These are phyloP conservation scores for Thelonectria blattea DNA, from an alignment of 2,329 filamentous ascomycete species.

Conservation along the genomic window DNA sequence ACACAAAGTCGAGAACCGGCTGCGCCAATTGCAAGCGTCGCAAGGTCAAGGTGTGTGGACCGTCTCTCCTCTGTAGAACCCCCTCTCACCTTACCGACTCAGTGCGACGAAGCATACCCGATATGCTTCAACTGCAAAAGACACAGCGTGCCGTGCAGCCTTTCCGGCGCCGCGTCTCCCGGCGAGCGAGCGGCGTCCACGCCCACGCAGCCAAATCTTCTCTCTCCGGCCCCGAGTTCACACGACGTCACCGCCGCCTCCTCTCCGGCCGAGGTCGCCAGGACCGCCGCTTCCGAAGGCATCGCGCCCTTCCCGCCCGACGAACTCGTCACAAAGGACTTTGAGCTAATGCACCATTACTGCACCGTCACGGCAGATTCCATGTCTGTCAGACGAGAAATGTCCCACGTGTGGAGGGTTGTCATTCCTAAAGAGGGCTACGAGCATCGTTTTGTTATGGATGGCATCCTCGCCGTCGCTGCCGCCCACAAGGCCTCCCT, in stretches of 20 bases:
- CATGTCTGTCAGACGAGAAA: constrained; percentile 32
- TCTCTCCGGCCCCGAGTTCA: constrained; percentile 24
- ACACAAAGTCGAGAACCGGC: constrained; percentile 44
- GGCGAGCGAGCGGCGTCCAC: background rate
- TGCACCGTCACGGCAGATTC: constrained; percentile 35
- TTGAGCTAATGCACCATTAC: constrained; percentile 43
- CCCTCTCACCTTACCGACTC: constrained; percentile 8
- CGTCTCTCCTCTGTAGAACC: background rate
- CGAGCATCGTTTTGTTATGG: constrained; percentile 37
- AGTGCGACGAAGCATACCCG: constrained; percentile 39
- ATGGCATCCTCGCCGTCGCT: constrained; percentile 40
- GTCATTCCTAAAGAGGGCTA: constrained; percentile 38
- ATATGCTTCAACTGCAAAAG: constrained; percentile 41
- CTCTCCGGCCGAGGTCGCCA: constrained; percentile 16
- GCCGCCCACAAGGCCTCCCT: constrained; percentile 42
- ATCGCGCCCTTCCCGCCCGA: constrained; percentile 35
- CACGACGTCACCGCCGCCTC: constrained; percentile 4
- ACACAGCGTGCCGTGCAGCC: constrained; percentile 39
- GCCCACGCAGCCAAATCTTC: constrained; percentile 21
- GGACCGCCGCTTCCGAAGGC: constrained; percentile 25
- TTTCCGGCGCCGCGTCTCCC: constrained; percentile 22
- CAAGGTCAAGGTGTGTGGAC: constrained; percentile 41
- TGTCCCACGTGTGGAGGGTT: constrained; percentile 37
- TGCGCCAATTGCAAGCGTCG: constrained; percentile 42
- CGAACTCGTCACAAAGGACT: constrained; percentile 30